Evolutionary conservation across 495 filamentous ascomycete genomes (phyloP).

Genomic region (Xylaria venustula): DNA sequence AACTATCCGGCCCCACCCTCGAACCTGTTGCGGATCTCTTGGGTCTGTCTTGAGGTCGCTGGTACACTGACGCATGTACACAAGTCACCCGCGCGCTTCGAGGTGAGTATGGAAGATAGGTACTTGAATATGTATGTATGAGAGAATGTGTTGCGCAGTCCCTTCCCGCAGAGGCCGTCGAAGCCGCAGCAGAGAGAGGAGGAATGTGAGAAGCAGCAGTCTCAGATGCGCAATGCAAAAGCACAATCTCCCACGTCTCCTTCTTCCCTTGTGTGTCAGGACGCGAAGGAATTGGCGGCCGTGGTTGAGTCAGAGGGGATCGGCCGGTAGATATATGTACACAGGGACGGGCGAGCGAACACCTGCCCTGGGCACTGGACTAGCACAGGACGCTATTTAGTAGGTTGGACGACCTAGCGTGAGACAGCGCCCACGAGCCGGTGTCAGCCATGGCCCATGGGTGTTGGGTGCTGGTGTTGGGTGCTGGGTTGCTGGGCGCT

Average conservation of each 20-base stretch:
- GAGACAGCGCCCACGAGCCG: constrained; percentile 1
- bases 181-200: background rate
- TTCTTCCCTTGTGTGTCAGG: constrained; percentile 8
- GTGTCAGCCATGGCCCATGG: constrained; percentile 9
- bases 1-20: constrained; percentile 5
- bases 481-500: background rate
- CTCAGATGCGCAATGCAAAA: constrained; percentile 7
- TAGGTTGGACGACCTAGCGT: constrained; percentile 2
- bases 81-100: background rate
- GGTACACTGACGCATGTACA: background rate
- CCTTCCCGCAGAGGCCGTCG: constrained; percentile 6
- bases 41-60: background rate
- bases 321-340: constrained; percentile 16
- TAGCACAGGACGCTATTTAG: too few species aligned
- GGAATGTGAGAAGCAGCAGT: background rate
- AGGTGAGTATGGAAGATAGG: background rate
- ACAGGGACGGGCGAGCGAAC: background rate
- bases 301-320: constrained; percentile 7
- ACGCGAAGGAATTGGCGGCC: constrained; percentile 5
- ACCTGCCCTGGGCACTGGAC: constrained; percentile 4
- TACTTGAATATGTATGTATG: background rate
- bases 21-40: background rate
- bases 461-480: too few species aligned
- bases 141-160: background rate
- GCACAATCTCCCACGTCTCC: constrained; percentile 12